phyloP scores from a whole-genome alignment of 768 basidiomycete species.

The Suillus lakei region DNA sequence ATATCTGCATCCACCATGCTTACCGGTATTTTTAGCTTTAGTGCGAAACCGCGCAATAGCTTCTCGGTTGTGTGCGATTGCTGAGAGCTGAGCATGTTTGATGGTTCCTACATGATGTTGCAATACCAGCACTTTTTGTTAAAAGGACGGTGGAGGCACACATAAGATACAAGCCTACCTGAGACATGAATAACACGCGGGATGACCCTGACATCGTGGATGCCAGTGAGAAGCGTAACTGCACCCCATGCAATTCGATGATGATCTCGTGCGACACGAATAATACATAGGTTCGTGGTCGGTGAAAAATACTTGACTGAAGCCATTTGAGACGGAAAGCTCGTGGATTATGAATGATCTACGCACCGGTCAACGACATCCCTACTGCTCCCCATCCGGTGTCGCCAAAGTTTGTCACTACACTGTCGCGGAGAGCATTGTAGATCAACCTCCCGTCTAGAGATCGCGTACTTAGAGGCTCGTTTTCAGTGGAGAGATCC shows the following conservation, averaged over 20 bases:
- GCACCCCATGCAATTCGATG: constrained; percentile 82
- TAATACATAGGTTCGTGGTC: constrained; percentile 80
- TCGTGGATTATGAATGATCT: not conserved
- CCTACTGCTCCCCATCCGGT: constrained; percentile 86
- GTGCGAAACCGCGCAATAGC: constrained; percentile 71
- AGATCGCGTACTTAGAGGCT: constrained; percentile 13
- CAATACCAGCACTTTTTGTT: not conserved
- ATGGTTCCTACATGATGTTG: constrained; percentile 68
- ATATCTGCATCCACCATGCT: constrained; percentile 17
- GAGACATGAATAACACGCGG: constrained; percentile 84
- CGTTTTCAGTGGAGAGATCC: constrained; percentile 16
- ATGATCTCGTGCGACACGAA: constrained; percentile 84
- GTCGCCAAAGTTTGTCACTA: constrained; percentile 69
- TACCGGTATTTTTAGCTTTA: constrained; percentile 56
- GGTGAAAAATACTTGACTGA: constrained; percentile 91
- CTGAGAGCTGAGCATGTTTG: constrained; percentile 80
- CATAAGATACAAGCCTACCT: constrained; percentile 38
- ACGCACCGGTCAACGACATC: constrained; percentile 68
- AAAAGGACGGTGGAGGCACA: not conserved
- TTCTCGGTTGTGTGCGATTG: constrained; percentile 70
- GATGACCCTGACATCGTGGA: constrained; percentile 63
- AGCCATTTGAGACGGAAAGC: not conserved
- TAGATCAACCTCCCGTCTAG: constrained; percentile 72
- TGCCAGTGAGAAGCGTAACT: constrained; percentile 65
- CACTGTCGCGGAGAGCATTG: constrained; percentile 68